phyloP scores from a whole-genome alignment of 2,329 filamentous ascomycete species.

The Cladosporium sp. region DNA sequence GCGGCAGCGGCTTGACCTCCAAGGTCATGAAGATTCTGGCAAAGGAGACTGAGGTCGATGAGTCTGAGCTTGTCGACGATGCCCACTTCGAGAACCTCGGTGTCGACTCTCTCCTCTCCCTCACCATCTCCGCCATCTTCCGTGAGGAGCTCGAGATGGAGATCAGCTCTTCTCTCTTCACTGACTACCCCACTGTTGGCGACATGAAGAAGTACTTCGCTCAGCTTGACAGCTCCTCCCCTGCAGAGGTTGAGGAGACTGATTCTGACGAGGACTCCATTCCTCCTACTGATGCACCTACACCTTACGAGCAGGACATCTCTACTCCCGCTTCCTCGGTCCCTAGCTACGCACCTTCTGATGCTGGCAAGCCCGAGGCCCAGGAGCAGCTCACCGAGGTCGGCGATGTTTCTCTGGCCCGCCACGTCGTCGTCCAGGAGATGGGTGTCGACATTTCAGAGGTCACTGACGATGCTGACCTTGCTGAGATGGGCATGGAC shows the following conservation, averaged over 20 bases:
- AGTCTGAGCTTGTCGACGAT: constrained; percentile 56
- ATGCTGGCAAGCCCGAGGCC: constrained; percentile 38
- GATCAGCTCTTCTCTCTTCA: constrained; percentile 56
- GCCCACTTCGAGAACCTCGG: constrained; percentile 59
- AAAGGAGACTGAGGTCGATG: constrained; percentile 59
- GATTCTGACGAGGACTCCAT: constrained; percentile 39
- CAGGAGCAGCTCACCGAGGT: constrained; percentile 33
- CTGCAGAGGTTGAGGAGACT: constrained; percentile 30
- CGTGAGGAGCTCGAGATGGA: constrained; percentile 59
- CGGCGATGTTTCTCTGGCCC: constrained; percentile 42
- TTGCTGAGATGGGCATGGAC: constrained; percentile 56
- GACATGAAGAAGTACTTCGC: constrained; percentile 56
- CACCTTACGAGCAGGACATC: constrained; percentile 39
- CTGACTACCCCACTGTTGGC: constrained; percentile 56
- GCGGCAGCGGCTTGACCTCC: constrained; percentile 45
- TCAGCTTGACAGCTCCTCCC: constrained; percentile 39
- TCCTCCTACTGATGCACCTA: constrained; percentile 37
- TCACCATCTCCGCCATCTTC: constrained; percentile 60
- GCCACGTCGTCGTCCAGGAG: constrained; percentile 48
- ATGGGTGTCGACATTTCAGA: constrained; percentile 64
- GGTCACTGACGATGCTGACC: constrained; percentile 54
- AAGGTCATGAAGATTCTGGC: constrained; percentile 63
- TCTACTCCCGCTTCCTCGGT: constrained; percentile 49
- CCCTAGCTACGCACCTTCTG: constrained; percentile 38
- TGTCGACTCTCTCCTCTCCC: constrained; percentile 58